Conservation (phyloP, 2,329 filamentous ascomycete genomes). For the Albophoma yamanashiensis region DNA sequence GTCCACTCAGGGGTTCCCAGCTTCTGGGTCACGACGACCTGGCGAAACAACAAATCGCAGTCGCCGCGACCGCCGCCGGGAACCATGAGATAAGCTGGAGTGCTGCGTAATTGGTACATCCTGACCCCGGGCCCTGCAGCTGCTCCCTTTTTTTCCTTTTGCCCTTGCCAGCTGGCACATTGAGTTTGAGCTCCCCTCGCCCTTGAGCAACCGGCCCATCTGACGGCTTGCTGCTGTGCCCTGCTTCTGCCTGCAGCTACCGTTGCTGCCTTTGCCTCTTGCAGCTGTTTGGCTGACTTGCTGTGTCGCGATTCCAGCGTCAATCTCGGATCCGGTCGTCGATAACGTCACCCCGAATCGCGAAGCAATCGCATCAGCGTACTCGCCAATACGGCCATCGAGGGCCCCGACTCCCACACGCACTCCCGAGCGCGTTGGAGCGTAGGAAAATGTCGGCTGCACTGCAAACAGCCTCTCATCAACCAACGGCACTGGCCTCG, state of each 20-base stretch:
- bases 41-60: conserved; percentile 23
- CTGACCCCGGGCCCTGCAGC: conserved; percentile 8
- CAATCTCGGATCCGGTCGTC: background rate
- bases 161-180: background rate
- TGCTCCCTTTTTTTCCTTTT: conserved; percentile 3
- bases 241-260: background rate
- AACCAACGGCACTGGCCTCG: conserved; percentile 37
- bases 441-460: conserved; percentile 38
- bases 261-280: background rate
- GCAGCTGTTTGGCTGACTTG: background rate
- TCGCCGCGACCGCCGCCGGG: conserved; percentile 14
- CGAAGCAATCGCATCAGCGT: background rate
- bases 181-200: background rate
- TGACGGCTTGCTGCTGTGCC: background rate
- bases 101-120: conserved; percentile 23
- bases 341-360: background rate
- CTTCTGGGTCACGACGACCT: conserved; percentile 11
- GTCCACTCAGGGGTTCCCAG: conserved; percentile 13
- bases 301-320: background rate
- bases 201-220: background rate
- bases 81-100: conserved; percentile 33
- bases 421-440: conserved; percentile 5
- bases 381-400: background rate
- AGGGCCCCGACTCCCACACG: conserved; percentile 3
- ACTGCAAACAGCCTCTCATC: conserved; percentile 49